Conservation (phyloP, 164 flowering plant species). For the Vitis rupestris region DNA sequence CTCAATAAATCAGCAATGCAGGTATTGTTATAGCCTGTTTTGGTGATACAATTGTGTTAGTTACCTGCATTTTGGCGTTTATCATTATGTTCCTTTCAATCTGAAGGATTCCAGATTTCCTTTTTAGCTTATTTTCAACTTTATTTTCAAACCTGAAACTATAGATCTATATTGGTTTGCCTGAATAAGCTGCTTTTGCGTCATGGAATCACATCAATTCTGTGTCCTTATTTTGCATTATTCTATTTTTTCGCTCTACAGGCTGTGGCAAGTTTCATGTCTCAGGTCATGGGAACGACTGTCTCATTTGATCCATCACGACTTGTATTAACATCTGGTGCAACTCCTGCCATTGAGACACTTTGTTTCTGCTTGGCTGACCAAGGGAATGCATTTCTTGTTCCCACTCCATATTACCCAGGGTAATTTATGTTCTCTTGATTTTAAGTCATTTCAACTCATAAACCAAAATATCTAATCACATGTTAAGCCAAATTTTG, state of each 20-base stretch:
- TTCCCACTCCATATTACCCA: slow-evolving; percentile 76
- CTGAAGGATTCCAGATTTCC: too few relatives aligned
- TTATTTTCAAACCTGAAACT: too few relatives aligned
- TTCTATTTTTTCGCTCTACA: slow-evolving; percentile 11
- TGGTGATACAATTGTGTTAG: too few relatives aligned
- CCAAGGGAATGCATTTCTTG: slow-evolving; percentile 65
- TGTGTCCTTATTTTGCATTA: too few relatives aligned
- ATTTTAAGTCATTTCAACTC: neutral
- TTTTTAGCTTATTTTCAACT: too few relatives aligned
- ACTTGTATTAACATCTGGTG: slow-evolving; percentile 57
- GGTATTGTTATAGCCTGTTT: too few relatives aligned
- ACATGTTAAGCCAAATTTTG: neutral
- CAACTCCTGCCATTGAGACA: slow-evolving; percentile 62
- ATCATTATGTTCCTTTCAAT: too few relatives aligned
- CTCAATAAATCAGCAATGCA: too few relatives aligned
- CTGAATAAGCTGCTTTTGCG: too few relatives aligned
- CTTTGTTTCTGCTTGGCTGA: slow-evolving; percentile 66
- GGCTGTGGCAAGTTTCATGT: slow-evolving; percentile 69
- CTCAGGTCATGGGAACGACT: slow-evolving; percentile 35
- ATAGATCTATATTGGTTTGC: too few relatives aligned
- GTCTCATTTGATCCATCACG: slow-evolving; percentile 48
- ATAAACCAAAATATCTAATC: neutral
- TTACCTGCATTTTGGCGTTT: too few relatives aligned
- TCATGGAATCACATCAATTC: too few relatives aligned
- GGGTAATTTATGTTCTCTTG: slow-evolving; percentile 36